phyloP scores from a whole-genome alignment of 2,329 filamentous ascomycete genomes.

The Fonsecaea monophora region DNA sequence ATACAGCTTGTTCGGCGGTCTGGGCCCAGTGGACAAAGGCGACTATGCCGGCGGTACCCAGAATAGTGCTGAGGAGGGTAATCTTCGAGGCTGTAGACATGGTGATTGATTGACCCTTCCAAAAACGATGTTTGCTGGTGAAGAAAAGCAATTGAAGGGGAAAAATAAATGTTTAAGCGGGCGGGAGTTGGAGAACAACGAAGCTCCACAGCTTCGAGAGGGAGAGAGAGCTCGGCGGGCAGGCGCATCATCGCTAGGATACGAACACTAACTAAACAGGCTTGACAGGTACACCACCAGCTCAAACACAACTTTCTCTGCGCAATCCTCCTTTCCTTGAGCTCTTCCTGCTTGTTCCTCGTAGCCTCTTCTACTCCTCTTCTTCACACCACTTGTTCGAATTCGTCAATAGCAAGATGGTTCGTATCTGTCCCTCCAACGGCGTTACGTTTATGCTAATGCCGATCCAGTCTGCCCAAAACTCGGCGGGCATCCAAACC shows the following conservation, averaged over 20 bases:
- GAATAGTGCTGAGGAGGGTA: conserved; percentile 78
- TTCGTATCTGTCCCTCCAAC: conserved; percentile 22
- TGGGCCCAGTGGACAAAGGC: conserved; percentile 90
- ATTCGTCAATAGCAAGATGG: conserved; percentile 38
- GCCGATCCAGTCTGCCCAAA: conserved; percentile 82
- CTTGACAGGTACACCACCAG: neutral
- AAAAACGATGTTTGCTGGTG: neutral
- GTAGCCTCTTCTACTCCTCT: neutral
- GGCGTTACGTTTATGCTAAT: conserved; percentile 40
- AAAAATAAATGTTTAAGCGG: conserved; percentile 24
- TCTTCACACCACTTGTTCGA: neutral
- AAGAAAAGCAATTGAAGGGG: neutral
- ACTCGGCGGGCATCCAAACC: conserved; percentile 97
- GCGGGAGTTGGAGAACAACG: conserved; percentile 12
- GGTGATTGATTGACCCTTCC: neutral
- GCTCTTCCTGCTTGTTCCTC: neutral
- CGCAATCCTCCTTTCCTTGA: neutral
- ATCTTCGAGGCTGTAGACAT: conserved; percentile 94
- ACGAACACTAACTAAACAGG: neutral
- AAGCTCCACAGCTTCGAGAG: conserved; percentile 32
- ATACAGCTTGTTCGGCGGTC: conserved; percentile 78
- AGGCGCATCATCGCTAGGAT: conserved; percentile 21
- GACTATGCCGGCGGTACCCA: conserved; percentile 78
- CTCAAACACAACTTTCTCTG: neutral
- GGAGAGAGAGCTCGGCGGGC: conserved; percentile 18